Evolutionary conservation across 305 asterid species (phyloP), one percentile per base, ranked within the genome.

Genomic region (Petunia hybrid): DNA sequence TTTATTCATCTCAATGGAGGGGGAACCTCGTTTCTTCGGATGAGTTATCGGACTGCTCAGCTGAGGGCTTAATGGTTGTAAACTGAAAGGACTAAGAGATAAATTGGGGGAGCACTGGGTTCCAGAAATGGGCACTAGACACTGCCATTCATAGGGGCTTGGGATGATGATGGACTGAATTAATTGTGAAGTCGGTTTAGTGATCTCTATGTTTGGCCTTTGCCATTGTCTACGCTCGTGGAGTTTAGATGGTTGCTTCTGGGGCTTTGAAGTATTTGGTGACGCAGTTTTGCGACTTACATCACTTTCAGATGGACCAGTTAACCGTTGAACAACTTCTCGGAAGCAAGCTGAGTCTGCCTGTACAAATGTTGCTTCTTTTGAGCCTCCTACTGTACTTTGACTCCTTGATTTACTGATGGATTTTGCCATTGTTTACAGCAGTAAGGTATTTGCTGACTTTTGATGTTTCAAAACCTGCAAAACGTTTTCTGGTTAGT

Each of bases 11-110:
- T 80, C 4, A 38, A 36, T 45, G 56, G 83, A 36, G 48, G 81
- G 86, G 2, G 83, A 82, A 8, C 41, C 69, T 80, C 90, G 66
- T 82, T 87, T 84, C 38, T 79, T 85, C 1, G 80, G 64, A 80
- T 8, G 7, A 68, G 56, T 42, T 68, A 16, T 9, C 16, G 65
- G 65, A 60, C 65, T 60, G 39, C 39, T 22, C 65, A 60, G 2
- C 12, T 60, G 65, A 22, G 65, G 65, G 65, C 65, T 16, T 60
- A 22, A 22, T 22, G 12, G 39, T 22, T 60, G 64, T 59, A 59
- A n/a, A 59, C 65, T 6, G 10, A 59, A 60, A 60, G 12, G 65
- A 60, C 63, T 5, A n/a, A 57, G 9, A 16, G 38, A 60, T 16
- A 60, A 22, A 31, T 13, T 61, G 22, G 40, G 31, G 13, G 35